Evolutionary conservation across 2,329 filamentous ascomycete genomes (phyloP).

Genomic region (Aphanocladium album): DNA sequence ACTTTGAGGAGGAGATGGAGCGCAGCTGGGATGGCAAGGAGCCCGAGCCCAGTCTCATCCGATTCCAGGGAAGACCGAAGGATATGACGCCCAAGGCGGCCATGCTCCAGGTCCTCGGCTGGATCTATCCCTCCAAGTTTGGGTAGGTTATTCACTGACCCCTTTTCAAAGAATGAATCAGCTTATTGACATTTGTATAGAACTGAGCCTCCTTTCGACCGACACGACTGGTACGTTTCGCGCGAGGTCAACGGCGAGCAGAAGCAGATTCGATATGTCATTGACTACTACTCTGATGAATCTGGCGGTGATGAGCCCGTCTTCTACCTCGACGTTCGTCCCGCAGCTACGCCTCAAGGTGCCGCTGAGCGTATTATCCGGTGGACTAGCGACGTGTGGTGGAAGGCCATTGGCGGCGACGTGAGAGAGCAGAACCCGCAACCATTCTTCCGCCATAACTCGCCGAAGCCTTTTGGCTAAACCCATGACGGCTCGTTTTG

Average conservation of each 20-base stretch:
- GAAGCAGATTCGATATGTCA: constrained; percentile 86
- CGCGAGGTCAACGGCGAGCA: constrained; percentile 61
- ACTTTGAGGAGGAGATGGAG: constrained; percentile 40
- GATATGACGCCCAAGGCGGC: constrained; percentile 90
- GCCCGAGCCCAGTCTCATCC: constrained; percentile 65
- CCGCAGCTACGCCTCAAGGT: constrained; percentile 75
- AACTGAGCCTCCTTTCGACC: constrained; percentile 83
- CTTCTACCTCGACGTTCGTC: constrained; percentile 91
- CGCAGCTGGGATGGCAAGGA: constrained; percentile 50
- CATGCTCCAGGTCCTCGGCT: constrained; percentile 74
- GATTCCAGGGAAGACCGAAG: constrained; percentile 84
- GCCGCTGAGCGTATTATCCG: constrained; percentile 77
- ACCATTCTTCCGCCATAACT: constrained; percentile 26
- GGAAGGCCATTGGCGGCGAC: constrained; percentile 72
- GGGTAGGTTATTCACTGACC: constrained; percentile 45
- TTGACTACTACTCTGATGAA: constrained; percentile 89
- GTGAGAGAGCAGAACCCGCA: constrained; percentile 44
- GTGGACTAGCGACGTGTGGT: constrained; percentile 95
- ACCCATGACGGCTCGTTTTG: background rate
- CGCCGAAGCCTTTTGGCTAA: constrained; percentile 14
- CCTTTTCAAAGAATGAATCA: background rate
- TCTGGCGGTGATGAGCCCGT: constrained; percentile 87
- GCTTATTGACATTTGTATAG: constrained; percentile 35
- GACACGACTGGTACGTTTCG: constrained; percentile 94
- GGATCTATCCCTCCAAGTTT: constrained; percentile 74